A percentile compares a stretch with the other conserved stretches of the same genome.
Evolutionary conservation across 225 moss, liverwort and hornwort species (phyloP).

Genomic region (Sphagnum tenellum): DNA sequence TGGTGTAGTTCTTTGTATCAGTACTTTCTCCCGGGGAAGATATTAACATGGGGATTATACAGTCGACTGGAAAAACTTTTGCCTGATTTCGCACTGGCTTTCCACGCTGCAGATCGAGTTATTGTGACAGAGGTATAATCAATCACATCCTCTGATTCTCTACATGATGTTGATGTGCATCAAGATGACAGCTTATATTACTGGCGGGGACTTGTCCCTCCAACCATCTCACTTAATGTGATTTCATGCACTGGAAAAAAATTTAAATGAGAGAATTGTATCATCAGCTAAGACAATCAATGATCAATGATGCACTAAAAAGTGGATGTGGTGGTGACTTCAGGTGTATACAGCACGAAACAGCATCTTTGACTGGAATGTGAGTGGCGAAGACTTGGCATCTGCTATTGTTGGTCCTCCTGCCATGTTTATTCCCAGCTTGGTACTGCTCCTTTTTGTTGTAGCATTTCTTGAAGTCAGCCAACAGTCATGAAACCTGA

Average conservation of each 20-base stretch:
- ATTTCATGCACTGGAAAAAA: neutral
- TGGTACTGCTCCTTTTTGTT: slow-evolving; percentile 20
- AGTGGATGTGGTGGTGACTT: slow-evolving; percentile 5
- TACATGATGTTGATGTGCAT: too few species aligned
- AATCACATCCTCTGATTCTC: too few species aligned
- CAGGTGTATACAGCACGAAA: slow-evolving; percentile 85
- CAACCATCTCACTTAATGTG: neutral
- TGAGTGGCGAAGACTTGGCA: slow-evolving; percentile 75
- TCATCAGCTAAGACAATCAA: neutral
- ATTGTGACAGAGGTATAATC: slow-evolving; percentile 71
- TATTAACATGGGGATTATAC: slow-evolving; percentile 6
- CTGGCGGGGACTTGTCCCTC: too few species aligned
- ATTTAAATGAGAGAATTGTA: neutral
- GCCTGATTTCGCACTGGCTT: slow-evolving; percentile 87
- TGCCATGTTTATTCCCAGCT: slow-evolving; percentile 62
- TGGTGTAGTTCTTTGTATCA: neutral
- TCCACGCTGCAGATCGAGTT: slow-evolving; percentile 94
- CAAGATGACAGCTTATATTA: too few species aligned
- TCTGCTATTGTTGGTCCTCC: slow-evolving; percentile 71
- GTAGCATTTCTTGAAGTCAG: too few species aligned
- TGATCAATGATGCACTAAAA: neutral
- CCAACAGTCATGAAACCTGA: too few species aligned
- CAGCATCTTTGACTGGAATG: slow-evolving; percentile 40
- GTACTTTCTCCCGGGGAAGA: neutral
- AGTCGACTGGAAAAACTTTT: slow-evolving; percentile 81